Percentiles rank a stretch among this genome's conserved stretches.
These are phyloP conservation scores for Linnemannia exigua DNA, from an alignment of 192 early-diverging fungal genomes.

Conservation along the genomic window DNA sequence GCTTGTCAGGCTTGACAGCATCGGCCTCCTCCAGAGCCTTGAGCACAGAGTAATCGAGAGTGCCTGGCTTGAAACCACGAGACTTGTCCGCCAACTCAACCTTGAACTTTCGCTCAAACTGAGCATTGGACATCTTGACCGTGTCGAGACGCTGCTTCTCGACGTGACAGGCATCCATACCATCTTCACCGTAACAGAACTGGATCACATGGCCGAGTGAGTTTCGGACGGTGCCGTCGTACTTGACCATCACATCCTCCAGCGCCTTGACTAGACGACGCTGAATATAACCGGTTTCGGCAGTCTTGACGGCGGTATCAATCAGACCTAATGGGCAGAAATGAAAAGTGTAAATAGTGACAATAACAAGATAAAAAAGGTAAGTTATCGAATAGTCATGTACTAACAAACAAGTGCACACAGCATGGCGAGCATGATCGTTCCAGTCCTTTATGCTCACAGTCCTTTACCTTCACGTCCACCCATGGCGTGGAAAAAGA, in stretches of 20 bases:
- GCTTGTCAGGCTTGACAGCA: slow-evolving; percentile 30
- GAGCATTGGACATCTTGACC: slow-evolving; percentile 74
- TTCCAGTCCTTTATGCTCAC: background rate
- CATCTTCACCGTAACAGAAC: slow-evolving; percentile 99
- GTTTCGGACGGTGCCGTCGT: slow-evolving; percentile 97
- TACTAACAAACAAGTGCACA: background rate
- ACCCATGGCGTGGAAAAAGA: slow-evolving; percentile 99
- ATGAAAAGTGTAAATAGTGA: background rate
- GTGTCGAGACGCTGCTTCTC: slow-evolving; percentile 85
- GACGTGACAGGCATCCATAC: slow-evolving; percentile 94
- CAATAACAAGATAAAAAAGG: slow-evolving; percentile 4
- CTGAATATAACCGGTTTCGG: slow-evolving; percentile 99
- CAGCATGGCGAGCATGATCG: too few relatives aligned
- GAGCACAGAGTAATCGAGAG: slow-evolving; percentile 79
- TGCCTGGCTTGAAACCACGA: slow-evolving; percentile 75
- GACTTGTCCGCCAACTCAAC: slow-evolving; percentile 82
- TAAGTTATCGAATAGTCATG: background rate
- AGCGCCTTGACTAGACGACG: slow-evolving; percentile 98
- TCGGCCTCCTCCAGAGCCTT: slow-evolving; percentile 85
- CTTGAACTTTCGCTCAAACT: slow-evolving; percentile 85
- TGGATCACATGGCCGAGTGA: slow-evolving; percentile 94
- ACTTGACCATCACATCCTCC: slow-evolving; percentile 98
- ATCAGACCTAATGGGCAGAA: slow-evolving; percentile 81
- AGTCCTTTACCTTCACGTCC: slow-evolving; percentile 88
- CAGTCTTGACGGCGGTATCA: slow-evolving; percentile 99